Conservation (phyloP, 257 asterid genomes). For the Ballota nigra region DNA sequence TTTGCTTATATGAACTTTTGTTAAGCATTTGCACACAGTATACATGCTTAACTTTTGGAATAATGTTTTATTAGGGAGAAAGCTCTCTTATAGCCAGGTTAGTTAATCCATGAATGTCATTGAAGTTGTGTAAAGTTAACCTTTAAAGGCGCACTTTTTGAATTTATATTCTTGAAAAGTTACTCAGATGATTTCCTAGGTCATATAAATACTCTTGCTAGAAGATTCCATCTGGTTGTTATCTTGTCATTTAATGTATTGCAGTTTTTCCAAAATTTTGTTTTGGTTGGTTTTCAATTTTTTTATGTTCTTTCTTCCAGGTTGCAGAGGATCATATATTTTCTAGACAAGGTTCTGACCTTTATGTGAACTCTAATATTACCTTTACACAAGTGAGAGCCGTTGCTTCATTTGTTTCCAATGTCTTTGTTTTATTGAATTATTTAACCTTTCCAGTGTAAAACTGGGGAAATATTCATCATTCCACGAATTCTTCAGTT, state of each 20-base stretch:
- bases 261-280: neutral
- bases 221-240: conserved; percentile 9
- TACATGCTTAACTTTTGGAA: neutral
- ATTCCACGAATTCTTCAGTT: conserved; percentile 1
- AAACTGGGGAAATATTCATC: neutral
- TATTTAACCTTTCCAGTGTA: neutral
- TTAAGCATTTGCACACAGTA: neutral
- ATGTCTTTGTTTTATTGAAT: neutral
- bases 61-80: neutral
- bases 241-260: conserved; percentile 1
- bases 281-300: neutral
- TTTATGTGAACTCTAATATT: conserved; percentile 73
- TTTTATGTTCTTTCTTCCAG: conserved; percentile 37
- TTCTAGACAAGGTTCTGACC: conserved; percentile 80
- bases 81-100: conserved; percentile 6
- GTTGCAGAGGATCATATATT: conserved; percentile 70
- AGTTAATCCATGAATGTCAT: neutral
- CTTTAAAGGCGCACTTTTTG: neutral
- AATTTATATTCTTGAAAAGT: neutral
- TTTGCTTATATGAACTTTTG: neutral
- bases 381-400: conserved; percentile 79
- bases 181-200: neutral
- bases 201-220: neutral
- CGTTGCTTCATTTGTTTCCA: conserved; percentile 15
- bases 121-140: conserved; percentile 3